Percentiles rank a stretch among this genome's conserved stretches.
These are phyloP conservation scores for Aspergillus pseudotamarii DNA, from an alignment of 2,329 filamentous ascomycete species.

Conservation along the genomic window DNA sequence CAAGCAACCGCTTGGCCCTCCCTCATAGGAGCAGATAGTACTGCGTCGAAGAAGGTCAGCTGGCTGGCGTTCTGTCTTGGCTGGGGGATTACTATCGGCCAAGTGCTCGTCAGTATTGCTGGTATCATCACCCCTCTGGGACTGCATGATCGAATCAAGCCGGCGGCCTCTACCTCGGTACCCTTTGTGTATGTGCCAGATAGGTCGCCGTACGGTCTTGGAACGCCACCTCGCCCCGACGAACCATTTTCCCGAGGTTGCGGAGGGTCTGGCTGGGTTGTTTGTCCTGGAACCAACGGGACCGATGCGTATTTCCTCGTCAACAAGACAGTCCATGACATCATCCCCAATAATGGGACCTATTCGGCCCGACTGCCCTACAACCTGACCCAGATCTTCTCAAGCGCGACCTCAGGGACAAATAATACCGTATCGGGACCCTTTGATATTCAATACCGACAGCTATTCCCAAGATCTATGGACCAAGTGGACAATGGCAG, in stretches of 20 bases:
- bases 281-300: too few species aligned
- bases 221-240: conserved; percentile 41
- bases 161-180: conserved; percentile 15
- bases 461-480: conserved; percentile 9
- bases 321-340: conserved; percentile 3
- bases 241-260: conserved; percentile 39
- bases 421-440: too few species aligned
- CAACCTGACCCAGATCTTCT: too few species aligned
- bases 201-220: conserved; percentile 40
- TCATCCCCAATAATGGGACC: conserved; percentile 44
- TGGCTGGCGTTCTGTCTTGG: conserved; percentile 2
- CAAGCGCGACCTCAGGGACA: too few species aligned
- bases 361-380: too few species aligned
- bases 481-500: conserved; percentile 10
- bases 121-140: conserved; percentile 53
- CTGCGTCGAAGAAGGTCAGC: too few species aligned
- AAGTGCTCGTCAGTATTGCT: conserved; percentile 42
- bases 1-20: too few species aligned
- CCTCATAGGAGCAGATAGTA: too few species aligned
- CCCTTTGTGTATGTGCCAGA: conserved; percentile 46
- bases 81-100: conserved; percentile 29
- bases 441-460: conserved; percentile 46
- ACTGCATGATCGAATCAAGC: conserved; percentile 44
- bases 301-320: too few species aligned
- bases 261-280: conserved; percentile 22